These are phyloP conservation scores for Tolypocladium album DNA, from an alignment of 2,329 filamentous ascomycete genomes.

Conservation along the genomic window DNA sequence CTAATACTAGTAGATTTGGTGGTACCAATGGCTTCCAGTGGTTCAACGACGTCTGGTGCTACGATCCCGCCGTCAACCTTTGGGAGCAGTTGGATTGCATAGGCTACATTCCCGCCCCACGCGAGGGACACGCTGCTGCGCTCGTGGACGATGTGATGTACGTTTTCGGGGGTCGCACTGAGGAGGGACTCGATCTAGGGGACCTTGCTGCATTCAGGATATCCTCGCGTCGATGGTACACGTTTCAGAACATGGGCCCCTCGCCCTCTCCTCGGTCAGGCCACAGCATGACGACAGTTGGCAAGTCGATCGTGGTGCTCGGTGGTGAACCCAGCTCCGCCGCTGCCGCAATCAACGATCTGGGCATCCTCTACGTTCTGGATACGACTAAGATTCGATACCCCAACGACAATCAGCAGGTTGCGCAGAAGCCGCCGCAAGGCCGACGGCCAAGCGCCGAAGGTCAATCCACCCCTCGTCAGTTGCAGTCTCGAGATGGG, in stretches of 20 bases:
- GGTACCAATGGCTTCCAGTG: constrained; percentile 92
- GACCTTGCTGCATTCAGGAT: constrained; percentile 74
- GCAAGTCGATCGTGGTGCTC: constrained; percentile 84
- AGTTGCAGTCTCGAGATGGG: constrained; percentile 35
- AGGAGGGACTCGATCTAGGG: constrained; percentile 84
- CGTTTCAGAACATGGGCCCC: constrained; percentile 98
- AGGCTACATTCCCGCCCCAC: constrained; percentile 86
- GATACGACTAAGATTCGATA: constrained; percentile 96
- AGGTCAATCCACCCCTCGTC: constrained; percentile 19
- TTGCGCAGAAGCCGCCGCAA: constrained; percentile 27
- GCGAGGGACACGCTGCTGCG: constrained; percentile 89
- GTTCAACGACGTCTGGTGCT: constrained; percentile 99
- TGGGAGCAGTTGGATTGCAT: constrained; percentile 94
- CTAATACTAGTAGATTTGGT: constrained; percentile 57
- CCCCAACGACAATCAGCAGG: constrained; percentile 57
- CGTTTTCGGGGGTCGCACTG: constrained; percentile 90
- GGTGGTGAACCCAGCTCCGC: constrained; percentile 91
- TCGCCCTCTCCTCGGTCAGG: constrained; percentile 88
- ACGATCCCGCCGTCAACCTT: constrained; percentile 69
- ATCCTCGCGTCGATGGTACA: constrained; percentile 87
- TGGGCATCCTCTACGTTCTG: constrained; percentile 81
- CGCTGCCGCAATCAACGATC: constrained; percentile 67
- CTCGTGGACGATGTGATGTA: constrained; percentile 99
- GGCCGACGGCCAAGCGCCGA: constrained; percentile 32
- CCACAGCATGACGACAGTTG: constrained; percentile 94